Evolutionary conservation across 768 basidiomycete species (phyloP), one percentile per base, ranked within the genome.

Genomic region (Tricholoma furcatifolium): DNA sequence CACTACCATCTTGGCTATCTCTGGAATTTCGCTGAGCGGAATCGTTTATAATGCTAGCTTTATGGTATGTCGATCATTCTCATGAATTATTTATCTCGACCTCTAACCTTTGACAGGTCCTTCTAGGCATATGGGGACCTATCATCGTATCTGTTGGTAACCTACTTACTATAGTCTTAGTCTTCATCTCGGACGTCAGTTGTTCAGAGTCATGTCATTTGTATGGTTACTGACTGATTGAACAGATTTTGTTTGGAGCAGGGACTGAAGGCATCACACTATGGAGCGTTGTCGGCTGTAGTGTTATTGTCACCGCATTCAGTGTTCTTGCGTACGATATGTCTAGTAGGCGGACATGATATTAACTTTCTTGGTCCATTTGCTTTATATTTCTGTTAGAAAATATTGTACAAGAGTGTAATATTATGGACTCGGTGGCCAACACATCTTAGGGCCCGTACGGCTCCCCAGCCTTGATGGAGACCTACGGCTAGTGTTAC

Each of bases 91-190:
- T 27, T 35, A 32, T 31, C 21, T 32, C 50, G 41, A 50, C 43
- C 60, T 24, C 59, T 48, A 49, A 6, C 38, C 39, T 50, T 54
- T 45, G 9, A 53, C 58, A 93, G 91, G 77, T 90, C 50, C 74
- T 96, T 3, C 73, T 96, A 43, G 89, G 88, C 23, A 69, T 90
- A 23, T 94, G 91, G 90, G 93, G 93, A 3, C 93, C 93, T 6
- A 83, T 94, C 38, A 81, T 93, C 39, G 84, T 85, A 8, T 92
- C 91, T 2, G 93, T 97, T 30, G 93, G 93, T 41, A 93, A 83
- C 67, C 78, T 98, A n/a, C 77, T 96, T n/a, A 94, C 94, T 5
- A 95, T 96, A 59, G 91, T 96, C 34, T 78, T 97, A 44, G 90
- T 93, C 12, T 81, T 93, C 43, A 61, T 91, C 14, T 83, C 88